Conservation (phyloP, 148 eudicot species). For the Silene uniflora region DNA sequence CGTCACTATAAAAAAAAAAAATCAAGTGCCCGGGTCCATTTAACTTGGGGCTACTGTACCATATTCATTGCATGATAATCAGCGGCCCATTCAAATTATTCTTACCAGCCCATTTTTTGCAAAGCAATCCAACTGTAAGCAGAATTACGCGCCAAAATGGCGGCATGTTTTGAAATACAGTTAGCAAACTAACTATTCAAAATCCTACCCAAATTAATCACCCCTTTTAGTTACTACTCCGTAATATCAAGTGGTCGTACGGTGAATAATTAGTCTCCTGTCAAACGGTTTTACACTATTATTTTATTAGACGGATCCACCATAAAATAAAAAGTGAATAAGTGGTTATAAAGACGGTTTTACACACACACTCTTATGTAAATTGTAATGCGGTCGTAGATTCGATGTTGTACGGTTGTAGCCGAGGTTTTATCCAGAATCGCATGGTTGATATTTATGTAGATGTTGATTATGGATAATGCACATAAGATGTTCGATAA, state of each 20-base stretch:
- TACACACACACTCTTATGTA: too few species aligned
- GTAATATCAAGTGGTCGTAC: background rate
- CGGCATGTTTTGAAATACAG: background rate
- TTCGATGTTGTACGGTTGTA: too few species aligned
- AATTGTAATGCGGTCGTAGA: too few species aligned
- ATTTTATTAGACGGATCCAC: too few species aligned
- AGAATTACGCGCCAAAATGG: background rate
- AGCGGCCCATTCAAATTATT: background rate
- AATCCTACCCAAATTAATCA: background rate
- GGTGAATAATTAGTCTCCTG: too few species aligned
- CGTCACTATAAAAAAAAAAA: too few species aligned
- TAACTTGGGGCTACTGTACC: too few species aligned
- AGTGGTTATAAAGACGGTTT: too few species aligned
- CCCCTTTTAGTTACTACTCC: background rate
- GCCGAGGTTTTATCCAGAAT: constrained; percentile 61
- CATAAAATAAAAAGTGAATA: too few species aligned
- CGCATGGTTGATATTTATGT: constrained; percentile 52
- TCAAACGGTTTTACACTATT: too few species aligned
- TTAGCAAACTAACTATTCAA: background rate
- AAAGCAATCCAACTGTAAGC: background rate
- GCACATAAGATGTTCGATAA: constrained; percentile 59
- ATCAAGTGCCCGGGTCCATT: too few species aligned
- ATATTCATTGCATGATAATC: too few species aligned
- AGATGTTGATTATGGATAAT: constrained; percentile 42
- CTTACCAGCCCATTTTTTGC: background rate